Evolutionary conservation across 2,329 filamentous ascomycete genomes (phyloP), one percentile per base, ranked within the genome.

Genomic region (Stachybotrys chlorohalonatus): DNA sequence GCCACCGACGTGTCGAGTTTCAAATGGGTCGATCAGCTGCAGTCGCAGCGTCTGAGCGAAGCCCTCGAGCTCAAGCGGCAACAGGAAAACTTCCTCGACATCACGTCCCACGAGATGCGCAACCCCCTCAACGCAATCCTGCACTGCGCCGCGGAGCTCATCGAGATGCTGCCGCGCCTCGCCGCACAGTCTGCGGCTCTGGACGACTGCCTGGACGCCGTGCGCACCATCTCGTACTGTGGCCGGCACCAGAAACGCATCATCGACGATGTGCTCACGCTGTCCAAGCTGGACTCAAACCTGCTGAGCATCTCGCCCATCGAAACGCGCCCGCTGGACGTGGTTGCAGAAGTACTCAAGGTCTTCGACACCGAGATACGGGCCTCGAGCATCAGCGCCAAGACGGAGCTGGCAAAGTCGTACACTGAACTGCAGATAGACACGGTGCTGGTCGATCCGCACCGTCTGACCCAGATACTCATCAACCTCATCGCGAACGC

Each of bases 51-150:
- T 6, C 8, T 51, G 31, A 36, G 31, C 11, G 49, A 51, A 51
- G 49, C 49, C 8, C 49, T 51, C 49, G 49, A 51, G 31, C 24
- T 36, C 30, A 51, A 51, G 31, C 49, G 49, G 6, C 49, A 51
- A 13, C 49, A 51, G 31, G 49, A 51, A n/a, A 51, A 51, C 31
- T 51, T 51, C 49, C 17, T 51, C 24, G 49, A 51, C 30, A 51
- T 51, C 24, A 51, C 49, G 11, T 51, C 49, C 13, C 49, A 51
- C 31, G 49, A 51, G n/a, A 51, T 51, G 49, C 49, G 49, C 17
- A 51, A 51, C n/a, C 49, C 49, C 32, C 49, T 51, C 5, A 31
- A 31, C 8, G 49, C 49, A 15, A 36, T 51, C 31, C 11, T 51
- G 9, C 49, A 51, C 7, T 31, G 49, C 49, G 49, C 49, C 17